Evolutionary conservation across 176 grass and related monocot species (phyloP).

Genomic region (Thalia dealbata): DNA sequence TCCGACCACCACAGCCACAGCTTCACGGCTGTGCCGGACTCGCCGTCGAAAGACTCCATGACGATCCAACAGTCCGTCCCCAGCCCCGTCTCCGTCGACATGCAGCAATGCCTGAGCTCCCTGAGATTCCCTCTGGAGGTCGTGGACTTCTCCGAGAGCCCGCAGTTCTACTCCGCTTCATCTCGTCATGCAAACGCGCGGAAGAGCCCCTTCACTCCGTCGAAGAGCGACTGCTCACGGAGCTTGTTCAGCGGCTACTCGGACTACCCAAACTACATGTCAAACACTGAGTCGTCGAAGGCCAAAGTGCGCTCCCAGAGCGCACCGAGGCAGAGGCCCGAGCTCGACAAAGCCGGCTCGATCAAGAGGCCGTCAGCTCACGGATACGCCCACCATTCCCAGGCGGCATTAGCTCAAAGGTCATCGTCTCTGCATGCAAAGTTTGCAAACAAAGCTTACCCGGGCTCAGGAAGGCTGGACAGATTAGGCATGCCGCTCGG

Average conservation of each 20-base stretch:
- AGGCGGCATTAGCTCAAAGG: slow-evolving; percentile 25
- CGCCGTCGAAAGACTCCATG: slow-evolving; percentile 57
- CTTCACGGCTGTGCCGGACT: slow-evolving; percentile 48
- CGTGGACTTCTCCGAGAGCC: slow-evolving; percentile 55
- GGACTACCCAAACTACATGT: slow-evolving; percentile 93
- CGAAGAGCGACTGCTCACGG: slow-evolving; percentile 67
- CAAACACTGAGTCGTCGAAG: slow-evolving; percentile 80
- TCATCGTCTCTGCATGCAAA: slow-evolving; percentile 31
- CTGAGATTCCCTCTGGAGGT: slow-evolving; percentile 30
- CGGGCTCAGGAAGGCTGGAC: slow-evolving; percentile 34
- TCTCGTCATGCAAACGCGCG: slow-evolving; percentile 53
- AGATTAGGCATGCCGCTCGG: slow-evolving; percentile 29
- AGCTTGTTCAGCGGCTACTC: slow-evolving; percentile 67
- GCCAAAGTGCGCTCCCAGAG: slow-evolving; percentile 86
- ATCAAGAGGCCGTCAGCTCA: slow-evolving; percentile 36
- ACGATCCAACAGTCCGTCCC: slow-evolving; percentile 48
- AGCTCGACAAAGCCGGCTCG: slow-evolving; percentile 44
- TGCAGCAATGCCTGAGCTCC: slow-evolving; percentile 44
- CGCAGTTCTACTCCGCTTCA: slow-evolving; percentile 66
- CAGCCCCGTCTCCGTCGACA: slow-evolving; percentile 56
- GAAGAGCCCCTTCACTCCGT: slow-evolving; percentile 48
- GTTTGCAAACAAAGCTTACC: slow-evolving; percentile 37
- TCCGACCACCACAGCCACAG: slow-evolving; percentile 57
- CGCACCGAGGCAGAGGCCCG: slow-evolving; percentile 63
- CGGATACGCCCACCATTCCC: slow-evolving; percentile 2